Base-by-base conservation (phyloP, 75 land plant species). In the Cupressus sempervirens region DNA sequence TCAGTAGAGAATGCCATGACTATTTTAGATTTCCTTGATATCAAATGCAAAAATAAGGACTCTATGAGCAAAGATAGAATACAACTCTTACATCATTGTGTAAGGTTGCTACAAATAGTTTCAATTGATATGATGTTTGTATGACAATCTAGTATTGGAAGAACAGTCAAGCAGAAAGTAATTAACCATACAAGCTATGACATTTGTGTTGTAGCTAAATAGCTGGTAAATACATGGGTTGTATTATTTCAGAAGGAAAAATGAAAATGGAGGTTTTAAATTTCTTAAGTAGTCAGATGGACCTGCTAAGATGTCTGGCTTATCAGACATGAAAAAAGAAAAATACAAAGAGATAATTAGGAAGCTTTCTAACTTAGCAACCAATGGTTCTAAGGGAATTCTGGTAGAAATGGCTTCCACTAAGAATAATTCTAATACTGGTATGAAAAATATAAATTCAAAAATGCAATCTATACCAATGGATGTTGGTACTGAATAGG, bases 51-150 rank as follows among this genome's bases (percentile, higher is more conserved):
- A 83, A 92, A 90, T 75, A 97, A 97, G 99, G 99, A 97, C 85
- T 97, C 99, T 8, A 89, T 97, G 96, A 98, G 99, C 36, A 97
- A 96, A 84, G 96, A 97, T 91, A 94, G 94, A 72, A 97, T 98
- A 82, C 99, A 97, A 83, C 95, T 97, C n/a, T 86, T 97, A 82
- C 95, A 98, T 7, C 99, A 96, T 76, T 97, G 99, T 94, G 96
- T 97, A 76, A 98, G 99, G 50, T 79, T 97, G 84, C 94, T 97
- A 82, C 93, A 96, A 65, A 91, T 88, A 70, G 96, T 97, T 30
- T 97, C 97, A 79, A 97, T 93, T 52, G 95, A 97, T 88, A 70
- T 97, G 68, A 85, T 91, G 53, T 92, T 98, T 73, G 94, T 97
- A 26, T 98, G 99, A 14, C 91, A 90, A 53, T 97, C 99, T 87